Evolutionary conservation across 2,329 filamentous ascomycete species (phyloP), one percentile per base, ranked within the genome.

Genomic region (Aureobasidium leucospermi): DNA sequence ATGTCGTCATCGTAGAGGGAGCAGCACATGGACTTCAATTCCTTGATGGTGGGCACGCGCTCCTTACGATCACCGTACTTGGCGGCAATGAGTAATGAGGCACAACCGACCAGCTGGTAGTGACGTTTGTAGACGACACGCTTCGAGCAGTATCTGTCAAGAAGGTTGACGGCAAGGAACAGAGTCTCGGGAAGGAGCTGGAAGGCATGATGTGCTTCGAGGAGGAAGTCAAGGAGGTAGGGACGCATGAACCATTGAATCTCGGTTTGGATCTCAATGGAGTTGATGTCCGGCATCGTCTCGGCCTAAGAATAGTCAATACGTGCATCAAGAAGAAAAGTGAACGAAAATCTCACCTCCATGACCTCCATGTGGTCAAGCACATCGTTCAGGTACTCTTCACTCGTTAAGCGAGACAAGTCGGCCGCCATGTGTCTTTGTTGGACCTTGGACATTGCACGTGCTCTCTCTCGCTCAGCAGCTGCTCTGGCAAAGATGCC

Each of bases 211-310:
- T 99, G 94, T 53, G 93, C 94, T 81, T 99, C 94, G 68, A 97
- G 88, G 66, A 99, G 84, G 77, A 99, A 99, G 78, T 99, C 94
- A 71, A 99, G 89, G 38, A 99, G 86, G 74, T 96, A 97, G 0
- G 94, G 94, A 68, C 94, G 82, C 94, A 99, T 99, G 77, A 95
- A 97, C 94, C 94, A 99, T 73, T 97, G 91, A 64, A 99, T 97
- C 81, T 99, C 94, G 65, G 92, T 91, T 76, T 99, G 94, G 75
- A 97, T 96, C 74, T 99, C 94, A 73, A 99, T 99, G 38, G 95
- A 91, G 74, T 93, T 93, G 73, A 96, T 93, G 74, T 99, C 94
- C 58, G 94, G 90, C 65, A 97, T 80, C 31, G 94, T 97, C 76
- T 95, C 88, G 69, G 87, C 83, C 84, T 87, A 65, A 58, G 57